These are phyloP conservation scores for Perkinsela sp. DNA, from an alignment of 208 protist species.

Conservation along the genomic window DNA sequence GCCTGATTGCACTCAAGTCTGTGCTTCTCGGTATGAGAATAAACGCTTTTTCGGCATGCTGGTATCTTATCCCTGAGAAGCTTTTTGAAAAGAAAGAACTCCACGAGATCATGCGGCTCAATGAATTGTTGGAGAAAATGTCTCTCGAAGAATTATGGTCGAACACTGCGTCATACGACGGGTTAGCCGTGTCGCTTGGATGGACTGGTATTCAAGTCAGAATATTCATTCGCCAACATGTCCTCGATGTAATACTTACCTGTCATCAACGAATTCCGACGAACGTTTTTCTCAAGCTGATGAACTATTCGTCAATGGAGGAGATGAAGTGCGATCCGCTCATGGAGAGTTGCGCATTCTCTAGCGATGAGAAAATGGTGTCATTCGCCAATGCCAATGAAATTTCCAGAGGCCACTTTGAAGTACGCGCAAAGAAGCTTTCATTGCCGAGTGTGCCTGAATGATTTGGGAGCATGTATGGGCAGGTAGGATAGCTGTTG, in stretches of 20 bases:
- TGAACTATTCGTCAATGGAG: not conserved
- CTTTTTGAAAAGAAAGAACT: not conserved
- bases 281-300: not conserved
- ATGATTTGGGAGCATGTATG: too few species aligned
- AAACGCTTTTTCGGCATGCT: not conserved
- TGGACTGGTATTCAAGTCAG: not conserved
- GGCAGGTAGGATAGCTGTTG: too few species aligned
- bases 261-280: not conserved
- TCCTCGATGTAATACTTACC: not conserved
- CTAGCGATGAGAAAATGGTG: too few species aligned
- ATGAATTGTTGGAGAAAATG: not conserved
- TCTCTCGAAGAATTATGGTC: not conserved
- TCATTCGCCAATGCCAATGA: too few species aligned
- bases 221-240: not conserved
- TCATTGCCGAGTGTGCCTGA: too few species aligned
- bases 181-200: not conserved
- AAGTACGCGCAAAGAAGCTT: too few species aligned
- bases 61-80: not conserved
- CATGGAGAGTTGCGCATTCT: too few species aligned
- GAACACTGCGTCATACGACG: not conserved
- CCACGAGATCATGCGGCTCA: not conserved
- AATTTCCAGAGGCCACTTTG: too few species aligned
- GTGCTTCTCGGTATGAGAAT: not conserved
- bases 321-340: too few species aligned
- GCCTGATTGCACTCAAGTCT: not conserved